phyloP scores from a whole-genome alignment of 129 eudicot species.

The Saussurea involucrata region DNA sequence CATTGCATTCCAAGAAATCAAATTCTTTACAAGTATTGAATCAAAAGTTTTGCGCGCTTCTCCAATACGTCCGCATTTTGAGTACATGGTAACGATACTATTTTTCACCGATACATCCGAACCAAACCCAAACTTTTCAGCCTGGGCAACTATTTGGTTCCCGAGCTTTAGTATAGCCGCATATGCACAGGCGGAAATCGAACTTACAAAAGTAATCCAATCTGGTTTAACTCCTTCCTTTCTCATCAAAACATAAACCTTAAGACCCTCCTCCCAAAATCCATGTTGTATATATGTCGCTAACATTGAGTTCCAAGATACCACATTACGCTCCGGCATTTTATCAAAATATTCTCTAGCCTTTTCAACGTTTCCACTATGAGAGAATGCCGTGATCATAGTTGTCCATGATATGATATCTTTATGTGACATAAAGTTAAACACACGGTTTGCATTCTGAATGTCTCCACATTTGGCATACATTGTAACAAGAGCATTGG shows the following conservation, averaged over 20 bases:
- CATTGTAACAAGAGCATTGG: constrained; percentile 53
- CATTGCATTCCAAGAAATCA: constrained; percentile 57
- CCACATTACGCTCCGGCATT: constrained; percentile 58
- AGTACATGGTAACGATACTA: constrained; percentile 42
- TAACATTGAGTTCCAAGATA: constrained; percentile 59
- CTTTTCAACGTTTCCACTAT: constrained; percentile 34
- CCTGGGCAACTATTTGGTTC: constrained; percentile 42
- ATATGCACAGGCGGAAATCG: constrained; percentile 40
- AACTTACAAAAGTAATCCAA: constrained; percentile 39
- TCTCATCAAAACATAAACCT: constrained; percentile 39
- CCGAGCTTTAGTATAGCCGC: constrained; percentile 45
- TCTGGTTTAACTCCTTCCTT: constrained; percentile 49
- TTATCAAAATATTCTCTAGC: constrained; percentile 45
- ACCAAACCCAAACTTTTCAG: constrained; percentile 41
- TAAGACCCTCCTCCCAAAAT: constrained; percentile 48
- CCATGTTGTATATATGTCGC: constrained; percentile 46
- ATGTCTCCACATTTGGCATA: constrained; percentile 48
- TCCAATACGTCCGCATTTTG: constrained; percentile 44
- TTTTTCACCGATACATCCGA: constrained; percentile 38
- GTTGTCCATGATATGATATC: constrained; percentile 62
- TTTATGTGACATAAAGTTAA: constrained; percentile 36
- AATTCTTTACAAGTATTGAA: constrained; percentile 35
- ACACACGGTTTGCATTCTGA: constrained; percentile 31
- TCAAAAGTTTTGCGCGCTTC: constrained; percentile 43
- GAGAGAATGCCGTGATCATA: constrained; percentile 47